Conservation (phyloP, 148 eudicot genomes). For the Agrostemma githago region DNA sequence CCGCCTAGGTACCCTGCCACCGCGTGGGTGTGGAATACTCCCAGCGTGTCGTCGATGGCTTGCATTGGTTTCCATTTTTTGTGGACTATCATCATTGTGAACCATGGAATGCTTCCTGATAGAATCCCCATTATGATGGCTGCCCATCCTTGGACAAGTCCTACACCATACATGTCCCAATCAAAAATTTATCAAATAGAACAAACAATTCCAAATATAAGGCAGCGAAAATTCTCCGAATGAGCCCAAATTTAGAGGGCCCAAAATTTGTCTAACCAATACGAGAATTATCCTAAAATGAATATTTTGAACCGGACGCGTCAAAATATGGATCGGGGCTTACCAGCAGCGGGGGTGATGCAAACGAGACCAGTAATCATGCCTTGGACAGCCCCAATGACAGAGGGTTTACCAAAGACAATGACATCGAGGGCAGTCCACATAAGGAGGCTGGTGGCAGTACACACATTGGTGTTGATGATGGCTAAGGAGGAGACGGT, state of each 20-base stretch:
- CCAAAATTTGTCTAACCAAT: background rate
- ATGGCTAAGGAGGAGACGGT: constrained; percentile 51
- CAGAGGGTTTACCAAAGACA: constrained; percentile 49
- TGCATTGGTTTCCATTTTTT: constrained; percentile 50
- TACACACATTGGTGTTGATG: constrained; percentile 50
- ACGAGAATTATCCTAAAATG: too few relatives aligned
- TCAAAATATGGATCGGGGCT: background rate
- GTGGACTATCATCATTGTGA: constrained; percentile 68
- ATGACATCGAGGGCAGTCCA: constrained; percentile 61
- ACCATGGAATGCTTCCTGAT: constrained; percentile 65
- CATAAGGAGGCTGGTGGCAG: constrained; percentile 56
- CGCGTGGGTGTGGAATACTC: constrained; percentile 70
- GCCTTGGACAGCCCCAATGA: constrained; percentile 70
- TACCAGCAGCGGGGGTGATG: constrained; percentile 67
- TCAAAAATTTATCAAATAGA: too few relatives aligned
- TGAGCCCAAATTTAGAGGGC: background rate
- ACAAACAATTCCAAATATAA: too few relatives aligned
- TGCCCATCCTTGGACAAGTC: constrained; percentile 70
- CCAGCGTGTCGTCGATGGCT: constrained; percentile 56
- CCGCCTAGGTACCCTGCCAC: constrained; percentile 62
- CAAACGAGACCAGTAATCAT: constrained; percentile 69
- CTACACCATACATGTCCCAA: constrained; percentile 12
- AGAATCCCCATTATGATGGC: constrained; percentile 53
- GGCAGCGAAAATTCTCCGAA: too few relatives aligned
- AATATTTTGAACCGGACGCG: too few relatives aligned